These are phyloP conservation scores for Multifurca ochricompacta DNA, from an alignment of 768 basidiomycete species.

Conservation along the genomic window DNA sequence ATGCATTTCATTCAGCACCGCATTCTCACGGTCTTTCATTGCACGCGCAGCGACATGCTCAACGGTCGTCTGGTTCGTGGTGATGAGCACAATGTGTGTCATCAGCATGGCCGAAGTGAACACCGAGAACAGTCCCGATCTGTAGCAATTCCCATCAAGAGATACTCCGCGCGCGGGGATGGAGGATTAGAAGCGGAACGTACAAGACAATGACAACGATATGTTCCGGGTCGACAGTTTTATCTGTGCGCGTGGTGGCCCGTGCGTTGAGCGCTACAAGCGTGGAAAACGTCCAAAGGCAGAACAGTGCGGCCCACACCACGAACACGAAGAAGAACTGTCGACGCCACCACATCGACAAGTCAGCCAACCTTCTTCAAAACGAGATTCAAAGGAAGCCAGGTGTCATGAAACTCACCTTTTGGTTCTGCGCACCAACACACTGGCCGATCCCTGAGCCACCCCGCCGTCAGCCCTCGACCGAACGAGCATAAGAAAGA, in stretches of 20 bases:
- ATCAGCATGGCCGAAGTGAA: constrained; percentile 54
- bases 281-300: constrained; percentile 54
- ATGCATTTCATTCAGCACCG: constrained; percentile 41
- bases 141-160: constrained; percentile 27
- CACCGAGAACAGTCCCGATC: constrained; percentile 60
- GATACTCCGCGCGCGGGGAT: background rate
- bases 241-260: constrained; percentile 21
- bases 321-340: constrained; percentile 85
- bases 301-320: constrained; percentile 51
- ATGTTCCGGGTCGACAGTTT: constrained; percentile 52
- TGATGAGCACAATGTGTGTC: constrained; percentile 55
- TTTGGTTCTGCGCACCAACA: constrained; percentile 88
- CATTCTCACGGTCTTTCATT: constrained; percentile 59
- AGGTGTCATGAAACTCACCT: constrained; percentile 36
- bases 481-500: background rate
- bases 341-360: background rate
- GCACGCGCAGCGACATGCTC: constrained; percentile 56
- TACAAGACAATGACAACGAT: constrained; percentile 71
- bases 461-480: constrained; percentile 1
- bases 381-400: background rate
- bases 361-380: background rate
- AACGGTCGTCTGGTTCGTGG: constrained; percentile 66
- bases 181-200: constrained; percentile 27
- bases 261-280: constrained; percentile 47
- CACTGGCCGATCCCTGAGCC: constrained; percentile 83